These are phyloP conservation scores for Penicillium hesseltinei DNA, from an alignment of 2,329 filamentous ascomycete genomes.

Conservation along the genomic window DNA sequence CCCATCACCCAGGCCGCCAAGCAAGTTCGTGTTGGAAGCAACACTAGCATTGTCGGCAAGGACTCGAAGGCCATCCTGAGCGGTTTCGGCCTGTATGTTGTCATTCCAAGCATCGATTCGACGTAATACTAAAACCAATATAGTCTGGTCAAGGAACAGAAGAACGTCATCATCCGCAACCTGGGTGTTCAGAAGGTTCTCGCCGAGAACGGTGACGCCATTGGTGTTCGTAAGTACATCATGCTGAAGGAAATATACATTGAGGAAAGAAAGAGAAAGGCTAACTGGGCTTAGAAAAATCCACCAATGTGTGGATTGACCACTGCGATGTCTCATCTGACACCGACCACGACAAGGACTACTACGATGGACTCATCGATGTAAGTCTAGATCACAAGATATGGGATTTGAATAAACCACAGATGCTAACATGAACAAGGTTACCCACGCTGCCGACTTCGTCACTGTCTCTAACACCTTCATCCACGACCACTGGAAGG, in stretches of 20 bases:
- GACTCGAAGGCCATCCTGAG: conserved; percentile 56
- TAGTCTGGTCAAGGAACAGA: conserved; percentile 54
- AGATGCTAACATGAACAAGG: conserved; percentile 13
- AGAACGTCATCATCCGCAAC: conserved; percentile 64
- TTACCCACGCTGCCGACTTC: conserved; percentile 63
- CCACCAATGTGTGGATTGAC: conserved; percentile 63
- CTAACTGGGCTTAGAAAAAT: conserved; percentile 21
- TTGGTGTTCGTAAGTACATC: conserved; percentile 53
- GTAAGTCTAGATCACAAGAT: conserved; percentile 15
- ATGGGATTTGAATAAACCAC: background rate
- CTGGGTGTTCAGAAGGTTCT: conserved; percentile 58
- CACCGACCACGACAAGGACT: conserved; percentile 62
- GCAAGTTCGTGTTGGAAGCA: conserved; percentile 48
- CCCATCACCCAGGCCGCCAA: conserved; percentile 44
- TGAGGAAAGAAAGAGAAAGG: conserved; percentile 23
- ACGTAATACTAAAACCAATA: conserved; percentile 25
- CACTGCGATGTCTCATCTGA: conserved; percentile 65
- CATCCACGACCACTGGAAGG: conserved; percentile 62
- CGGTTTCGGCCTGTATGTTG: conserved; percentile 38
- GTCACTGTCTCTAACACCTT: conserved; percentile 52
- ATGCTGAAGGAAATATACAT: background rate
- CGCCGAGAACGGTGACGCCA: conserved; percentile 58
- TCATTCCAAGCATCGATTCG: conserved; percentile 18
- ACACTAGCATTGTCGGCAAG: conserved; percentile 54
- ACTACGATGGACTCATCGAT: conserved; percentile 67